Base-by-base conservation (phyloP, 805 yeast genomes). In the Kodamaea hsintzibuensis region DNA sequence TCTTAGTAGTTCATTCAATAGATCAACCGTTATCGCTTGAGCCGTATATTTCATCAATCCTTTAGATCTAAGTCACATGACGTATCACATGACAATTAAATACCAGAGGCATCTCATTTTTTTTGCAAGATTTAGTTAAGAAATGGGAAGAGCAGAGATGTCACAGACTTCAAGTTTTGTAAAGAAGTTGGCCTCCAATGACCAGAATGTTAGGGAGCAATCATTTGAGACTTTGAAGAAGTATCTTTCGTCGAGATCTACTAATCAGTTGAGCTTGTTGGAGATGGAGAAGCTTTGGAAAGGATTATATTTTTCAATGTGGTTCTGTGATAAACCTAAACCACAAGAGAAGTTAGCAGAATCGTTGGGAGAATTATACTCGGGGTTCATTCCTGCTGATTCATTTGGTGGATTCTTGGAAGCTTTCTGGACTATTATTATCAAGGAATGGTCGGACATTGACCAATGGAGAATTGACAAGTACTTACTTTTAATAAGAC, bases 291-390 rank as follows among this genome's bases (percentile, higher is more conserved):
- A 93, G 67, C 74, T 95, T 55, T 95, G 99, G 98, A 91, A 89
- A 71, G 99, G 98, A n/a, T 78, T 95, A 42, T 95, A 87, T 71
- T 95, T 79, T 66, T 83, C 96, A 9, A 90, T 95, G 96, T 95
- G 99, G 98, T 91, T 88, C 73, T 82, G 96, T 66, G 99, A 95
- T 69, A 83, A 92, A 65, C 96, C 97, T 25, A 79, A 88, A 62
- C 95, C 96, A 19, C 99, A 95, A 71, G 97, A 91, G 69, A 74
- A 85, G 55, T 74, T 95, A 39, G 96, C 97, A 1, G 81, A 79
- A 47, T 84, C 82, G 43, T 74, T 95, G 57, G 96, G 93, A 1
- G 76, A 70, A 69, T 79, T 73, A 22, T 83, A 76, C 56, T 74
- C 81, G 14, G 72, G 73, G 14, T 70, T 72, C 18, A 72, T 82